Evolutionary conservation across 2,329 filamentous ascomycete species (phyloP).

Genomic region (Chrysoporthe puriensis): DNA sequence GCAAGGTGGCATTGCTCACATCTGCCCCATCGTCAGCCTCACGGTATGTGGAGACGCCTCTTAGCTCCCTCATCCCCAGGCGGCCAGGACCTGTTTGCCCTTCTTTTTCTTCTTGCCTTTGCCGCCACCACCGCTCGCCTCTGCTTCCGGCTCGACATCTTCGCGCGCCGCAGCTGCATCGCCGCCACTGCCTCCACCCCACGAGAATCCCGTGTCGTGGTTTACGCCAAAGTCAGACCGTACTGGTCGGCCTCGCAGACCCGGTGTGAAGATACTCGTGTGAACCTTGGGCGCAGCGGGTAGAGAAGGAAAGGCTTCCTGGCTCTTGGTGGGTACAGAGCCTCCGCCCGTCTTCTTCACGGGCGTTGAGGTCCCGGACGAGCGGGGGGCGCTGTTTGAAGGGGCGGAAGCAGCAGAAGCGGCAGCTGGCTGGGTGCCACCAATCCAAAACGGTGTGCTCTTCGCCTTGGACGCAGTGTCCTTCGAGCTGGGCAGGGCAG

Average conservation of each 20-base stretch:
- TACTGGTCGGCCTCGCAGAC: constrained; percentile 50
- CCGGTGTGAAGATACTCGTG: constrained; percentile 66
- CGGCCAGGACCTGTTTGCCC: constrained; percentile 64
- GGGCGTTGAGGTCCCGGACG: constrained; percentile 10
- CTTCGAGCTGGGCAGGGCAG: constrained; percentile 43
- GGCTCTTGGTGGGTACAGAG: constrained; percentile 35
- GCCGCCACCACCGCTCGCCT: constrained; percentile 35
- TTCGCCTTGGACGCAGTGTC: not conserved
- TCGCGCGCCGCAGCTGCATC: constrained; percentile 34
- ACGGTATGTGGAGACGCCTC: not conserved
- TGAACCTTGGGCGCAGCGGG: constrained; percentile 74
- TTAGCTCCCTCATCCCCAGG: constrained; percentile 56
- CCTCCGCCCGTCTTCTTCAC: constrained; percentile 17
- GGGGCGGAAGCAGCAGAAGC: not conserved
- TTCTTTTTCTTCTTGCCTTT: constrained; percentile 63
- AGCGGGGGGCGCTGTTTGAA: not conserved
- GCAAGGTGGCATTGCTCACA: not conserved
- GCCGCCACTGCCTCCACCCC: constrained; percentile 44
- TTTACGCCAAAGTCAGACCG: constrained; percentile 53
- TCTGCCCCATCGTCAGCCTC: constrained; percentile 2
- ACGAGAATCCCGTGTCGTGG: constrained; percentile 56
- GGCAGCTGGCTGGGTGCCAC: constrained; percentile 19
- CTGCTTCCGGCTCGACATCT: constrained; percentile 33
- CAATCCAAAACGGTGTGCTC: constrained; percentile 32
- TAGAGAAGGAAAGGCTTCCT: constrained; percentile 80